phyloP scores from a whole-genome alignment of 805 yeast species.

The Candida krabiensis region DNA sequence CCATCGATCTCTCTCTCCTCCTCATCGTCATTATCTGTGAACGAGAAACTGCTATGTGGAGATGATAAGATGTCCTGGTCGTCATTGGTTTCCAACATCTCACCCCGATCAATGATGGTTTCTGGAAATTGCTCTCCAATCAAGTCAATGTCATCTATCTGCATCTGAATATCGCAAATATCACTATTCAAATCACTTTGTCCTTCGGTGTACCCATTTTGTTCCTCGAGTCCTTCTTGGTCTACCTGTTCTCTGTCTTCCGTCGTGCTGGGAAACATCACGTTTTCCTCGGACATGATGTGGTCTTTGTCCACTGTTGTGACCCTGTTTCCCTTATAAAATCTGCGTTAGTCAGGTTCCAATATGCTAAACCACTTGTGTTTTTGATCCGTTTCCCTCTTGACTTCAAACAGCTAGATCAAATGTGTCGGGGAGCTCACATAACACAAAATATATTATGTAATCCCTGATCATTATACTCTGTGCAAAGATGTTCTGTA shows the following conservation, averaged over 20 bases:
- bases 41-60: constrained; percentile 30
- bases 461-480: too few relatives aligned
- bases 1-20: constrained; percentile 34
- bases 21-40: constrained; percentile 22
- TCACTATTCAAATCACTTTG: constrained; percentile 2
- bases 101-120: constrained; percentile 31
- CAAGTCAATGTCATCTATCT: constrained; percentile 17
- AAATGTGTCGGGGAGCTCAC: too few relatives aligned
- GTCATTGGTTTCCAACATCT: constrained; percentile 31
- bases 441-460: too few relatives aligned
- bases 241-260: not conserved
- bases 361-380: too few relatives aligned
- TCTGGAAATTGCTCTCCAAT: constrained; percentile 28
- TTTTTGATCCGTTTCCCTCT: too few relatives aligned
- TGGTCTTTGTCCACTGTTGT: too few relatives aligned
- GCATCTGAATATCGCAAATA: constrained; percentile 13
- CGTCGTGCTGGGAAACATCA: too few relatives aligned
- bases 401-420: too few relatives aligned
- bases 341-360: too few relatives aligned
- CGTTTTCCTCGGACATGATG: too few relatives aligned
- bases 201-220: not conserved
- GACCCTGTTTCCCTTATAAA: too few relatives aligned
- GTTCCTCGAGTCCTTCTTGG: constrained; percentile 2
- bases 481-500: too few relatives aligned
- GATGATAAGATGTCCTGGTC: constrained; percentile 31